Evolutionary conservation across 2,329 filamentous ascomycete species (phyloP), one percentile per base, ranked within the genome.

Genomic region (Cytospora paraplurivora): DNA sequence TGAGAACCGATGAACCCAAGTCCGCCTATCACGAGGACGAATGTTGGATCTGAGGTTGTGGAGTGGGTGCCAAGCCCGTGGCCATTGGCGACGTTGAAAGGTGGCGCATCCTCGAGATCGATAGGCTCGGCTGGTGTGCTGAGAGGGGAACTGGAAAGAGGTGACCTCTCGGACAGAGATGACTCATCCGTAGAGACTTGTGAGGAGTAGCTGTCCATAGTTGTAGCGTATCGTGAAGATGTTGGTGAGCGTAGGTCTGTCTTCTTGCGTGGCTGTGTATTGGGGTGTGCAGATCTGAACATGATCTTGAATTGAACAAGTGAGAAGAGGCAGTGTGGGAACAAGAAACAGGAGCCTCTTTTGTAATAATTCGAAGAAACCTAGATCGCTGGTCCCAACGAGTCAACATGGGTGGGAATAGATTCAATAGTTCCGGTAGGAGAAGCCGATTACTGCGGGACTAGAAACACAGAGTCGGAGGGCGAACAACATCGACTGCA

Each of bases 1-100:
- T 85, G 82, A 2, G 81, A 84, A 34, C 83, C 83, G 60, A 85
- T 85, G 71, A 82, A 85, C 7, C 82, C 82, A 15, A 83, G 76
- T 11, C 82, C 82, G 21, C 82, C 82, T 44, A 82, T 79, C 34
- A 85, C 82, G 68, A 85, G 72, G 60, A 78, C 76, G 63, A 76
- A 76, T 38, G 56, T 58, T 38, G 65, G 63, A 41, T 66, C 62
- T 54, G 53, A 49, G 17, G n/a, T 57, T 59, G 51, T 47, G 57
- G 66, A 62, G 50, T 62, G 53, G 41, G 56, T 32, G 32, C 64
- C 64, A 47, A 66, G 62, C 17, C 64, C 64, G 27, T 61, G 57
- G 1, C 63, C 60, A 1, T 59, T 56, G 37, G 59, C 47, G 12
- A 64, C 54, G 44, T 55, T 53, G 21, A 66, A 57, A 34, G 57